Base-by-base conservation (phyloP, 1,284 basidiomycete species). In the Chiua sp. region DNA sequence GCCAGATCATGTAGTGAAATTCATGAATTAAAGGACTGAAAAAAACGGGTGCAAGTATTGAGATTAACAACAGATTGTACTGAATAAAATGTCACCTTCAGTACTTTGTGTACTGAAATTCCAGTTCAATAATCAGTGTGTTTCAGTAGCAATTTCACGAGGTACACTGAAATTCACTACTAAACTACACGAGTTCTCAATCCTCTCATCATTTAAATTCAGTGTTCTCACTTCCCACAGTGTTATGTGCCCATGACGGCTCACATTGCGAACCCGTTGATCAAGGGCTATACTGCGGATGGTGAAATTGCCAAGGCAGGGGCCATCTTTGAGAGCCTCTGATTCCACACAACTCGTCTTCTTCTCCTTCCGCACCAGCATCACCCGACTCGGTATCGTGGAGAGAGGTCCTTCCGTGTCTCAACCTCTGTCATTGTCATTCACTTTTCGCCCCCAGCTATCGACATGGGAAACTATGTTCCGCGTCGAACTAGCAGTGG, bases 401-500 rank as follows among this genome's bases (percentile, higher is more conserved):
- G 76, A 88, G 96, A 63, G 96, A 98, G 82, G 95, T 96, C 20
- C 75, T 71, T 28, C 46, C 32, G 35, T 49, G 13, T 20, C 44
- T 50, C 13, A 20, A n/a, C n/a, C n/a, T 35, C 35, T 52, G 59
- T 22, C 48, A n/a, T n/a, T n/a, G n/a, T n/a, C n/a, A n/a, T n/a
- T n/a, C 20, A 42, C 56, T 55, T 55, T 56, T 20, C 47, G 33
- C 35, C 44, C 11, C 4, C 67, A 93, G 88, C 90, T 92, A 20
- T 93, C 92, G 47, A 93, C 93, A 1, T 96, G 93, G 89, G 95
- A 98, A 73, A 87, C 87, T 7, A 98, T 99, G 95, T 90, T 99
- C 64, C 87, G 93, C 23, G 93, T 93, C 5, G 98, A 99, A 75
- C 80, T 98, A 11, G 96, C 95, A 1, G 63, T 85, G n/a, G 82